Conservation (phyloP, 345 rosid genomes). For the Erucastrum elatum region DNA sequence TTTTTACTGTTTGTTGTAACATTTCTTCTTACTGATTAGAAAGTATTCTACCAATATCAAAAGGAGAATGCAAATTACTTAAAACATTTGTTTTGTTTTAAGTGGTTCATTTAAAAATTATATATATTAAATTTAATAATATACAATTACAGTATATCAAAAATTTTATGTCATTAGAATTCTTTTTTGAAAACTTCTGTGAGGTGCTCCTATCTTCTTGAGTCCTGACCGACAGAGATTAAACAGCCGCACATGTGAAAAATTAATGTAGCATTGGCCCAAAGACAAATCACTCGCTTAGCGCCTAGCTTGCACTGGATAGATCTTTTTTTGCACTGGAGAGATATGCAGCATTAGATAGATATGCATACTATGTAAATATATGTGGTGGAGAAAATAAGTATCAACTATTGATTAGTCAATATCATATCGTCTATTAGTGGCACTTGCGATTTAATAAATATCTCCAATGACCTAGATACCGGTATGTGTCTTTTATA, state of each 20-base stretch:
- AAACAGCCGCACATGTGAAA: background rate
- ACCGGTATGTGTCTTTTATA: background rate
- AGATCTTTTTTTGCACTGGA: too few relatives aligned
- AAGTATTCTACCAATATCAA: too few relatives aligned
- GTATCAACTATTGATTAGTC: background rate
- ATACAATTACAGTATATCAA: background rate
- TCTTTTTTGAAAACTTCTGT: background rate
- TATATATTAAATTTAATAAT: too few relatives aligned
- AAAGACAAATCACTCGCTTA: background rate
- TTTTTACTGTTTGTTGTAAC: too few relatives aligned
- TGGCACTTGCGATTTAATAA: background rate
- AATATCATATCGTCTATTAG: background rate
- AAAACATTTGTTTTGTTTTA: too few relatives aligned
- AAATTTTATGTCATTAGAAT: background rate
- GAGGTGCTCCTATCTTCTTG: background rate
- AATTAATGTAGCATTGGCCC: background rate
- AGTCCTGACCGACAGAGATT: background rate
- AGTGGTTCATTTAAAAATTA: too few relatives aligned
- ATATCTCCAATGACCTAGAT: background rate
- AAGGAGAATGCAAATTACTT: too few relatives aligned
- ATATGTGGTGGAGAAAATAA: background rate
- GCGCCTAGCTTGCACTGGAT: background rate
- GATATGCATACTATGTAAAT: background rate
- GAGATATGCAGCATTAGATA: background rate
- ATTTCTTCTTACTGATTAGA: too few relatives aligned